phyloP scores from a whole-genome alignment of 371 early-diverging fungal genomes.

The Mortierella sp. region DNA sequence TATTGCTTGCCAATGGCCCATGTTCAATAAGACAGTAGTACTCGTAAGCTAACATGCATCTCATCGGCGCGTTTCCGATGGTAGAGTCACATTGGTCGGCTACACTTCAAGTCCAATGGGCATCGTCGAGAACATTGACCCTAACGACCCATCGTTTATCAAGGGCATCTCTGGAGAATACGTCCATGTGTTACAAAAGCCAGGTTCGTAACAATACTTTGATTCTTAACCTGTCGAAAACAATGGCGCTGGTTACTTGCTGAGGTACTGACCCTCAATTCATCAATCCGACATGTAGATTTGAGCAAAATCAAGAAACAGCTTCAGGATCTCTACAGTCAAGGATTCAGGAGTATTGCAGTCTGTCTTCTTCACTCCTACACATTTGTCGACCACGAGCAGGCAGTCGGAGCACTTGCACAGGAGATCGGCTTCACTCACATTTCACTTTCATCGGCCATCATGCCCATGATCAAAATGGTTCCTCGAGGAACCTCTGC shows the following conservation, averaged over 20 bases:
- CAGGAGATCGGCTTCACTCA: slow-evolving; percentile 85
- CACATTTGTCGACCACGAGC: slow-evolving; percentile 92
- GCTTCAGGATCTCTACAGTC: slow-evolving; percentile 72
- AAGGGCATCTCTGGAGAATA: slow-evolving; percentile 92
- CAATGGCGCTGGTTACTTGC: not conserved
- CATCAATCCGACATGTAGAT: slow-evolving; percentile 53
- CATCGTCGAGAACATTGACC: slow-evolving; percentile 58
- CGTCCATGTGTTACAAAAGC: slow-evolving; percentile 77
- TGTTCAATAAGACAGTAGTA: too few relatives aligned
- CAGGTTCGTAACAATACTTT: slow-evolving; percentile 62
- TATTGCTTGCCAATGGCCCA: too few relatives aligned
- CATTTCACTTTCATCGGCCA: slow-evolving; percentile 86
- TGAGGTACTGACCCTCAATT: not conserved
- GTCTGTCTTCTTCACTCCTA: slow-evolving; percentile 95
- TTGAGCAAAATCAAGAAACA: slow-evolving; percentile 66
- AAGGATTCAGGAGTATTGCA: slow-evolving; percentile 89
- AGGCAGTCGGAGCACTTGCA: slow-evolving; percentile 78
- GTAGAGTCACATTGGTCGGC: slow-evolving; percentile 82
- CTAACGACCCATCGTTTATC: slow-evolving; percentile 57
- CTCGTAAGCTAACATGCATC: not conserved
- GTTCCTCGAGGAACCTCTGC: slow-evolving; percentile 95
- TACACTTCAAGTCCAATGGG: slow-evolving; percentile 77
- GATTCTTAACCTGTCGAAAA: not conserved
- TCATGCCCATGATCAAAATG: slow-evolving; percentile 95
- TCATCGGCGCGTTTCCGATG: not conserved